Evolutionary conservation across 108 stramenopile genomes (phyloP), one percentile per base, ranked within the genome.

Genomic region (Discostella pseudostelligera): DNA sequence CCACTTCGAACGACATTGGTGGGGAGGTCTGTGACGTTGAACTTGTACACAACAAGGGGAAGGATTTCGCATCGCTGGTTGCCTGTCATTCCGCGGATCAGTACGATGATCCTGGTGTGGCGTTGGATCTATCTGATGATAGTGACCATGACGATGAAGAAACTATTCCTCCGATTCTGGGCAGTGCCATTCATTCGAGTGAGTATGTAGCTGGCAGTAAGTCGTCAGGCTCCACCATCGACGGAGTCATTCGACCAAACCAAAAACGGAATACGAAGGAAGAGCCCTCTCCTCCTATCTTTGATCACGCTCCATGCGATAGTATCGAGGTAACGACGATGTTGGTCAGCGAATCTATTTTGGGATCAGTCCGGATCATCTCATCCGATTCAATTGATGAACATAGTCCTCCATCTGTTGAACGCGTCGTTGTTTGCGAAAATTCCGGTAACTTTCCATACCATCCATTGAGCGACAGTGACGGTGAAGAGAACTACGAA

Each of bases 101-200:
- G 21, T 55, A 47, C 12, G 51, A 53, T 32, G 59, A 70, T 51
- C 59, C 51, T 7, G 59, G 59, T 16, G 59, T 55, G 26, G 60
- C 13, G 19, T 37, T 50, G 45, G 50, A 50, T 22, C 39, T 65
- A 26, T 74, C 64, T 25, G 62, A 62, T 16, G 32, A 44, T 48
- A 56, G 46, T 45, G 74, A 67, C 48, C 35, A 72, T 39, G 51
- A 35, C 26, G 64, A 65, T 24, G 50, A 50, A n/a, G 62, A 49
- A 22, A 29, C 3, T 46, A 32, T 47, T 26, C 20, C 3, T 11
- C 72, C 45, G 10, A 65, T 65, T 35, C 51, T 67, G 29, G 72
- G 72, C n/a, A 66, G n/a, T 62, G 46, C 35, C 65, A 74, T 46
- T 47, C 65, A 13, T 11, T 62, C 16, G 73, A 55, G 5, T 35